These are phyloP conservation scores for Ophiostoma sp. DNA, from an alignment of 2,329 filamentous ascomycete species.

Conservation along the genomic window DNA sequence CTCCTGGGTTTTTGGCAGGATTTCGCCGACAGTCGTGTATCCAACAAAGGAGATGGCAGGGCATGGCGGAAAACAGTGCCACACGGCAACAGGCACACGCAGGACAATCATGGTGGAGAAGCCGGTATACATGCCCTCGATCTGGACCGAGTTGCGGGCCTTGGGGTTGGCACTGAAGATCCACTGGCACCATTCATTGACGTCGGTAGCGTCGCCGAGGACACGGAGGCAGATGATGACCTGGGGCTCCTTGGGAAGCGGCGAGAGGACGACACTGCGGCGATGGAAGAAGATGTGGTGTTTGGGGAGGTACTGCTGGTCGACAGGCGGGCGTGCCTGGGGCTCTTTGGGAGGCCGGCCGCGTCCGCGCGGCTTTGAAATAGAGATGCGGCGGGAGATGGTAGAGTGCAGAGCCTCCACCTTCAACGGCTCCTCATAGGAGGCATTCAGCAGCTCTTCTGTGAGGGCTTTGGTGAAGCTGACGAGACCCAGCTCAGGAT, in stretches of 20 bases:
- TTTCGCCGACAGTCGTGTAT: constrained; percentile 25
- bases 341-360: constrained; percentile 26
- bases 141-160: constrained; percentile 23
- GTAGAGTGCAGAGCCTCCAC: constrained; percentile 20
- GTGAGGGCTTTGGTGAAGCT: constrained; percentile 24
- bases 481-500: constrained; percentile 14
- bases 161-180: constrained; percentile 21
- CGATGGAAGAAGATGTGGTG: constrained; percentile 24
- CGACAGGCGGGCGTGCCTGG: not conserved
- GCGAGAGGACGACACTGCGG: constrained; percentile 26
- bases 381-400: constrained; percentile 23
- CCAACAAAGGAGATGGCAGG: constrained; percentile 26
- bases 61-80: constrained; percentile 24
- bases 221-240: constrained; percentile 28
- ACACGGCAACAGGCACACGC: constrained; percentile 25
- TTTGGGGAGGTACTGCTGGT: constrained; percentile 24
- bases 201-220: constrained; percentile 18
- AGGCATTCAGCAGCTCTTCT: constrained; percentile 22
- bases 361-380: constrained; percentile 22
- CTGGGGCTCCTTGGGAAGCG: constrained; percentile 23
- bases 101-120: constrained; percentile 27
- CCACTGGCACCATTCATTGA: constrained; percentile 28
- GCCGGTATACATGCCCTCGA: constrained; percentile 25
- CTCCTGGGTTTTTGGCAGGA: constrained; percentile 6
- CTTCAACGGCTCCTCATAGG: not conserved